Conservation (phyloP, 495 filamentous ascomycete genomes). For the Aspergillus asperescens region DNA sequence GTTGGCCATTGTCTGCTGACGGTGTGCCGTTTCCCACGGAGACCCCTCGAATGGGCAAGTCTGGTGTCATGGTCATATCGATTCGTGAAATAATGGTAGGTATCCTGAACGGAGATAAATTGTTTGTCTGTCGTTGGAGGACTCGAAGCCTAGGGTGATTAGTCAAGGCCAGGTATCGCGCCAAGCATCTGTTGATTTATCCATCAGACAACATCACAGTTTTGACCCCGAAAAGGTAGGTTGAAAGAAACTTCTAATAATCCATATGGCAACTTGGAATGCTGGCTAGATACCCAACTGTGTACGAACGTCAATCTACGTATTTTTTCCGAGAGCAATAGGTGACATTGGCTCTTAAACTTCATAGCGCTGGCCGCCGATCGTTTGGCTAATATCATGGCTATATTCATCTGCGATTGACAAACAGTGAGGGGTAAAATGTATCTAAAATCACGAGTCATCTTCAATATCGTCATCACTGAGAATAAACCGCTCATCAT, state of each 20-base stretch:
- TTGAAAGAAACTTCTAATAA: too few relatives aligned
- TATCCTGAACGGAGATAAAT: not conserved
- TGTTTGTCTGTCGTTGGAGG: not conserved
- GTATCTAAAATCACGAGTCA: slow-evolving; percentile 41
- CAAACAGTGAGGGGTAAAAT: too few relatives aligned
- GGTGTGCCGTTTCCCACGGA: not conserved
- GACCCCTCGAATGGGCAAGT: not conserved
- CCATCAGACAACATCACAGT: not conserved
- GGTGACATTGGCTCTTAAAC: too few relatives aligned
- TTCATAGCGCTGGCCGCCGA: too few relatives aligned
- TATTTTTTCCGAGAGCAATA: too few relatives aligned
- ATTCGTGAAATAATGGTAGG: not conserved
- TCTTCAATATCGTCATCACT: slow-evolving; percentile 98
- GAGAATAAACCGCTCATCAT: slow-evolving; percentile 60
- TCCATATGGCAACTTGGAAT: too few relatives aligned
- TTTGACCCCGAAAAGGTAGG: too few relatives aligned
- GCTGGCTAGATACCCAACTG: too few relatives aligned
- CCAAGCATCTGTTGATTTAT: not conserved
- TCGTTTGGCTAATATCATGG: too few relatives aligned
- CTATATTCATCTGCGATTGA: too few relatives aligned
- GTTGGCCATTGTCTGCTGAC: not conserved
- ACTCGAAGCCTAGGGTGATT: not conserved
- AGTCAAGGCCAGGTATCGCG: not conserved
- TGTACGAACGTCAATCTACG: too few relatives aligned
- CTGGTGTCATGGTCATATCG: not conserved